These are phyloP conservation scores for Lasiodiplodia sp. DNA, from an alignment of 2,329 filamentous ascomycete species.

Conservation along the genomic window DNA sequence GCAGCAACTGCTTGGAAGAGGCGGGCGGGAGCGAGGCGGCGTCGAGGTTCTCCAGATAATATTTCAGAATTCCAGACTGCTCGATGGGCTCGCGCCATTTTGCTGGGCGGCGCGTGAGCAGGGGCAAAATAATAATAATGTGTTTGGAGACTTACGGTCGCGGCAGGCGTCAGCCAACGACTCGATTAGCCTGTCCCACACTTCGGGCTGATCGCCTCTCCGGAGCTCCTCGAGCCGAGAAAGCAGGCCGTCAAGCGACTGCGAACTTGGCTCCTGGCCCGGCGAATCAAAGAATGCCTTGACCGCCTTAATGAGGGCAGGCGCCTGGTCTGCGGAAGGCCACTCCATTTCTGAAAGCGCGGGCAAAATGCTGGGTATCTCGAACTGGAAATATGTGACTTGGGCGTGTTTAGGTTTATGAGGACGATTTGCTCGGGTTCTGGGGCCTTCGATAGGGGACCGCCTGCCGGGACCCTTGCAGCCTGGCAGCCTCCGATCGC, in stretches of 20 bases:
- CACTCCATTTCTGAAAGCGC: conserved; percentile 10
- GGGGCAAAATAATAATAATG: not conserved
- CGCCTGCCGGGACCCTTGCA: conserved; percentile 6
- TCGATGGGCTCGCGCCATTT: conserved; percentile 41
- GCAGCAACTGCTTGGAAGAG: conserved; percentile 44
- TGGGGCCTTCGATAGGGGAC: conserved; percentile 27
- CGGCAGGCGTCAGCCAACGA: conserved; percentile 26
- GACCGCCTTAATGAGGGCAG: conserved; percentile 8
- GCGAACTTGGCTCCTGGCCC: not conserved
- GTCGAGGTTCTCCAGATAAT: conserved; percentile 39
- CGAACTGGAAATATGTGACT: not conserved
- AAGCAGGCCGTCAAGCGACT: conserved; percentile 3
- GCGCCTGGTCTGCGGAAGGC: conserved; percentile 13
- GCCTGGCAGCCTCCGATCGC: not conserved
- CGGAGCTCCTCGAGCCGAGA: conserved; percentile 19
- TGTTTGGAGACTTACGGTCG: conserved; percentile 9
- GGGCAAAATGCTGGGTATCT: not conserved
- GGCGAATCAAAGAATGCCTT: conserved; percentile 24
- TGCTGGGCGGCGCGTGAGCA: conserved; percentile 40
- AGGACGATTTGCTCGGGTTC: conserved; percentile 2
- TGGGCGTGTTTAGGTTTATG: not conserved
- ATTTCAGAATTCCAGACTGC: conserved; percentile 40
- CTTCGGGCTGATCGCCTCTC: conserved; percentile 15
- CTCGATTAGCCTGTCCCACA: conserved; percentile 25
- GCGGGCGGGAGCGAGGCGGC: conserved; percentile 33